Percentiles rank a stretch among this genome's conserved stretches.
phyloP scores from a whole-genome alignment of 257 asterid genomes.

The Lavandula angustifolia region DNA sequence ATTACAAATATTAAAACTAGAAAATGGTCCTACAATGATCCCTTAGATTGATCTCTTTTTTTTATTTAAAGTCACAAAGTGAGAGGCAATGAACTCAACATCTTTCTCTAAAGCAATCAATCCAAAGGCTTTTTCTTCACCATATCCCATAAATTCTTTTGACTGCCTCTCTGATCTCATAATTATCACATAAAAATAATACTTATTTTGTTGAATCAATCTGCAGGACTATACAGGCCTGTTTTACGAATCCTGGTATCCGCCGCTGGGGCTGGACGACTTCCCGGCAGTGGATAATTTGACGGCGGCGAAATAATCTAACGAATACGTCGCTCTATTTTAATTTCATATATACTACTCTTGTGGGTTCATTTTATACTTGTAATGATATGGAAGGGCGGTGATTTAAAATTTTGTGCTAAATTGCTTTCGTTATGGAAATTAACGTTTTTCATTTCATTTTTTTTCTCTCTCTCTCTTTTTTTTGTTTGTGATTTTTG shows the following conservation, averaged over 20 bases:
- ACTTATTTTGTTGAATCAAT: too few relatives aligned
- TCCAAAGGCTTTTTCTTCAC: slow-evolving; percentile 44
- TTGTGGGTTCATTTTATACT: slow-evolving; percentile 17
- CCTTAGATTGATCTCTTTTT: slow-evolving; percentile 39
- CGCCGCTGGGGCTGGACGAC: slow-evolving; percentile 45
- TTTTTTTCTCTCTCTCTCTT: slow-evolving; percentile 8
- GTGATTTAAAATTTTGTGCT: slow-evolving; percentile 20
- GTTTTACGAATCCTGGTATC: slow-evolving; percentile 33
- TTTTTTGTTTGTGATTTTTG: slow-evolving; percentile 19
- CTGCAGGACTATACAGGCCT: slow-evolving; percentile 41
- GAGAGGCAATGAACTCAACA: slow-evolving; percentile 40
- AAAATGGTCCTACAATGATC: slow-evolving; percentile 46
- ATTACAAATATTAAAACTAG: too few relatives aligned
- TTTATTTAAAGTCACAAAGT: slow-evolving; percentile 18
- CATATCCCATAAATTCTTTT: slow-evolving; percentile 54
- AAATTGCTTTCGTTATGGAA: slow-evolving; percentile 26
- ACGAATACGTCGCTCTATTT: slow-evolving; percentile 26
- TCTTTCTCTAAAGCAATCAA: slow-evolving; percentile 45
- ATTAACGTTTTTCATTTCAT: not conserved
- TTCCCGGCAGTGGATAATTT: slow-evolving; percentile 45
- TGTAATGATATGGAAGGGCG: slow-evolving; percentile 35
- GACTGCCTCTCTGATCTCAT: slow-evolving; percentile 43
- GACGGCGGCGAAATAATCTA: slow-evolving; percentile 26
- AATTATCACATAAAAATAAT: not conserved
- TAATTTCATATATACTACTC: not conserved